Evolutionary conservation across 2,329 filamentous ascomycete genomes (phyloP), one percentile per base, ranked within the genome.

Genomic region (Parastagonospora nodorum): DNA sequence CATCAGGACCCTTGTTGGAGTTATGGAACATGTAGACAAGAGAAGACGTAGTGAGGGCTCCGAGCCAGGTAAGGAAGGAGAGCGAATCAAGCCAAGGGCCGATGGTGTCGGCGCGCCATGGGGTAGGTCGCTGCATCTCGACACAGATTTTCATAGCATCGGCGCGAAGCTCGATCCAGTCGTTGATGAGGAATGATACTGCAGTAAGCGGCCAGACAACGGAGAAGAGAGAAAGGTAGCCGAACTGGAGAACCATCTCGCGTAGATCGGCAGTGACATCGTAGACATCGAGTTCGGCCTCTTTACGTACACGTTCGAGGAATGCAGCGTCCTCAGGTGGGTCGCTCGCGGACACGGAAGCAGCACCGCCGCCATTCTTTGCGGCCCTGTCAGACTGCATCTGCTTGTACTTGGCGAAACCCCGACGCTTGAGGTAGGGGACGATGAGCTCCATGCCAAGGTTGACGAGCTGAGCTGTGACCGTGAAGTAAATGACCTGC

Each of bases 401-500:
- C 60, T 91, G 80, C 72, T 92, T 90, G 68, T 90, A 91, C 66
- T 92, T 93, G 63, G 85, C 82, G 69, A 89, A 87, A 1, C 87
- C 84, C 63, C 86, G 85, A 54, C 90, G 87, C 75, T 96, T 97
- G 44, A 90, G 75, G 60, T 90, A 92, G 0, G 94, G 94, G 1
- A 97, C 84, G 31, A 97, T 78, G 5, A 92, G 84, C 72, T 99
- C 94, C 54, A 93, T 86, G 10, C 83, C 86, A 46, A 97, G 88
- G 68, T 89, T 94, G 63, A 99, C 88, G 32, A 97, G 83, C 69
- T 97, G 93, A 0, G 92, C 93, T 0, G 93, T 97, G 29, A 97
- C 90, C 0, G 93, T 96, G 57, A 96, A 94, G 76, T 96, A 97
- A 57, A 97, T 94, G 71, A 97, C 90, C 72, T 97, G 93, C 62